Conservation (phyloP, 768 basidiomycete species). For the Pleurotus pulmonarius region DNA sequence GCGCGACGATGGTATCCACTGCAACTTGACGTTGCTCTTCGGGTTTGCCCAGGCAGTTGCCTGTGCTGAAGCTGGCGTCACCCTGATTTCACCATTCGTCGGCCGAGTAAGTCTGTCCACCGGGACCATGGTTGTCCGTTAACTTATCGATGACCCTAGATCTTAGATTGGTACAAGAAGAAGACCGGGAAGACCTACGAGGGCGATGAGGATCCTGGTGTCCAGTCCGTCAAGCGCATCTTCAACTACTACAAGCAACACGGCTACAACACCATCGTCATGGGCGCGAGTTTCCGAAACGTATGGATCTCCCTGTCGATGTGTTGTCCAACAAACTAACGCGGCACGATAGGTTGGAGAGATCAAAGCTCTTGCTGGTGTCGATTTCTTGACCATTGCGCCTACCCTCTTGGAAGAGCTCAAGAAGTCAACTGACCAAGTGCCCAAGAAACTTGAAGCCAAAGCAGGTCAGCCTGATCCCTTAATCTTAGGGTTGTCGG, state of each 20-base stretch:
- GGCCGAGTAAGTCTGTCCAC: conserved; percentile 73
- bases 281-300: conserved; percentile 99
- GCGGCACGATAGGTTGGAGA: conserved; percentile 62
- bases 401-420: conserved; percentile 91
- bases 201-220: conserved; percentile 93
- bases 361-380: conserved; percentile 92
- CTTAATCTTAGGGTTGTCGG: background rate
- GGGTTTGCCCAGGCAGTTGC: conserved; percentile 99
- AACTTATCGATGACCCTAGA: conserved; percentile 38
- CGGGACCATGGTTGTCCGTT: background rate
- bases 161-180: conserved; percentile 99
- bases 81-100: conserved; percentile 98
- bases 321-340: conserved; percentile 6
- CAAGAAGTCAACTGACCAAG: conserved; percentile 68
- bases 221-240: conserved; percentile 92
- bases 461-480: conserved; percentile 42
- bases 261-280: conserved; percentile 97
- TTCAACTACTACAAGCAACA: conserved; percentile 99
- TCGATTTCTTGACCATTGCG: conserved; percentile 96
- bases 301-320: conserved; percentile 36
- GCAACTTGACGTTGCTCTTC: conserved; percentile 98
- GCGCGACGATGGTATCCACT: conserved; percentile 90
- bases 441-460: conserved; percentile 84
- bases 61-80: conserved; percentile 97
- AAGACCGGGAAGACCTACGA: conserved; percentile 79